These are phyloP conservation scores for Ogataea kodamae DNA, from an alignment of 805 yeast genomes.

Conservation along the genomic window DNA sequence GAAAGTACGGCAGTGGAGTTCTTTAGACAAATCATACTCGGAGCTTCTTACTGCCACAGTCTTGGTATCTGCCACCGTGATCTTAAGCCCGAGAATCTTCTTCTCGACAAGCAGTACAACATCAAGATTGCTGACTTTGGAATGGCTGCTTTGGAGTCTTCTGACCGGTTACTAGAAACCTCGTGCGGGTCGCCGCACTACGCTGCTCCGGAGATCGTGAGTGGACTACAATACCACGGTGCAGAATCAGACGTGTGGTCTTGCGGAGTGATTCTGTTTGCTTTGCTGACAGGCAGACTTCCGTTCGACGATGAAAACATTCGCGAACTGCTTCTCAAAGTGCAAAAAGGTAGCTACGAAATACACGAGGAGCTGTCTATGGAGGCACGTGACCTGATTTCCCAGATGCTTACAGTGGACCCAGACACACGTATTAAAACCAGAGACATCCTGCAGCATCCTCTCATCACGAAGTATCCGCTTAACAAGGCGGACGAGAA, in stretches of 20 bases:
- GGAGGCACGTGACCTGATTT: conserved; percentile 85
- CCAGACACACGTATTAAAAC: conserved; percentile 80
- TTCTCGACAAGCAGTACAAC: conserved; percentile 77
- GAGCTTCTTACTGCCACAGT: conserved; percentile 64
- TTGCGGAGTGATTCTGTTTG: conserved; percentile 93
- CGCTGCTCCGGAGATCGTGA: conserved; percentile 96
- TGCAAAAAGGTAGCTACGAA: conserved; percentile 81
- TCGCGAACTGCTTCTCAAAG: conserved; percentile 79
- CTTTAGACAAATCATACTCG: conserved; percentile 68
- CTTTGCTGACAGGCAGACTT: conserved; percentile 87
- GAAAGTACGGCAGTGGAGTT: conserved; percentile 89
- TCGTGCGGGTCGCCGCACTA: conserved; percentile 98
- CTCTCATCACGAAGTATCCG: conserved; percentile 73
- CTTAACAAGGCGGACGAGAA: conserved; percentile 35
- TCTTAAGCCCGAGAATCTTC: conserved; percentile 73
- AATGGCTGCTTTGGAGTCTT: conserved; percentile 94
- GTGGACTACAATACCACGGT: conserved; percentile 93
- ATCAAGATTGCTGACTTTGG: conserved; percentile 98
- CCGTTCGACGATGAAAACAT: conserved; percentile 98
- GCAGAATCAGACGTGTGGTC: conserved; percentile 98
- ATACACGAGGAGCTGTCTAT: conserved; percentile 77
- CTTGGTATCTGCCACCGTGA: conserved; percentile 73
- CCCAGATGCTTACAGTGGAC: conserved; percentile 75
- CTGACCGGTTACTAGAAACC: conserved; percentile 80
- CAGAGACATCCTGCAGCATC: conserved; percentile 73